Percentiles rank a stretch among this genome's conserved stretches.
Conservation (phyloP, 2,329 filamentous ascomycete genomes). For the Colletotrichum trifolii region DNA sequence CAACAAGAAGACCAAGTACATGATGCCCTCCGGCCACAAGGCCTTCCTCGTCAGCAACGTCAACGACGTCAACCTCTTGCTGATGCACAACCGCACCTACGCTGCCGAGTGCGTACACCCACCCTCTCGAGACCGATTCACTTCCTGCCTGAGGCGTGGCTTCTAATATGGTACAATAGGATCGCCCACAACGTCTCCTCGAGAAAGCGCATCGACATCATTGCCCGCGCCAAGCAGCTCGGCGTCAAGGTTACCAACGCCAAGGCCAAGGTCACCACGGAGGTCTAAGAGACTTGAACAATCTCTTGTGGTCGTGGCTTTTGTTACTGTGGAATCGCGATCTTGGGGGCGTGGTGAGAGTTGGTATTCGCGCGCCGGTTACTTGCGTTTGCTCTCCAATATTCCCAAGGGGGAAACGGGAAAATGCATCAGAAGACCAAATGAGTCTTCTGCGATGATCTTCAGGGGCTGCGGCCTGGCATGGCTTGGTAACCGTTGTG, state of each 20-base stretch:
- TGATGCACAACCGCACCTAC: constrained; percentile 99
- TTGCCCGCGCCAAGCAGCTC: constrained; percentile 96
- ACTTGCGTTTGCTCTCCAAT: constrained; percentile 38
- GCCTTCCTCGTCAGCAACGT: constrained; percentile 99
- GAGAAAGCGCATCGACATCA: constrained; percentile 98
- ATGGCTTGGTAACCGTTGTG: constrained; percentile 36
- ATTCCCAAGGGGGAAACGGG: constrained; percentile 30
- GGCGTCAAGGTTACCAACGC: constrained; percentile 99
- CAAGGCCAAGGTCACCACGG: constrained; percentile 98
- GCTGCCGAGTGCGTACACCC: constrained; percentile 87
- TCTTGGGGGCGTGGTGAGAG: constrained; percentile 22
- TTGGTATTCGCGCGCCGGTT: constrained; percentile 14
- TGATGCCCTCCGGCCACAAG: constrained; percentile 99
- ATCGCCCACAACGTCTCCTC: constrained; percentile 98
- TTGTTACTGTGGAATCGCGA: not conserved
- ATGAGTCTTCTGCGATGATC: constrained; percentile 35
- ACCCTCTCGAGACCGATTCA: constrained; percentile 4
- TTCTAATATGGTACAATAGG: constrained; percentile 61
- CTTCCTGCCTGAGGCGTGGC: not conserved
- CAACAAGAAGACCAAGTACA: constrained; percentile 99
- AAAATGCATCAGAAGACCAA: constrained; percentile 36
- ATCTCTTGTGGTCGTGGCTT: constrained; percentile 2
- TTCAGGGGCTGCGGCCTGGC: constrained; percentile 37
- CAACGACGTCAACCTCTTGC: constrained; percentile 94
- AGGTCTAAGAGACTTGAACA: constrained; percentile 69